These are phyloP conservation scores for Udeniomyces megalosporus DNA, from an alignment of 768 basidiomycete species.

Conservation along the genomic window DNA sequence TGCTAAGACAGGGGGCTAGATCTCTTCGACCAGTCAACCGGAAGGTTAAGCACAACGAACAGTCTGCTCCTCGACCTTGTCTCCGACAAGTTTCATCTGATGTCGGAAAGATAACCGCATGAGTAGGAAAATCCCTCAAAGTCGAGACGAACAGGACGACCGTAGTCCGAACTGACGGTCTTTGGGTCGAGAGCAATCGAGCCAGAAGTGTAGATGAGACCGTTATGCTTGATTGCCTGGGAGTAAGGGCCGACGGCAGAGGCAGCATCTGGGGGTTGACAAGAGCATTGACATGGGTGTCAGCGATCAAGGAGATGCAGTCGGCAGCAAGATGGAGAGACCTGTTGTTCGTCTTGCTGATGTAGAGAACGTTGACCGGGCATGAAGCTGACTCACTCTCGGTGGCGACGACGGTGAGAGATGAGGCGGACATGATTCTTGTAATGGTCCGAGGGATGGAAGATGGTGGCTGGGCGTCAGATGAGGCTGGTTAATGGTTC, in stretches of 20 bases:
- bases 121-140: too few species aligned
- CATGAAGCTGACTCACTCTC: too few species aligned
- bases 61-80: conserved; percentile 7
- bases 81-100: not conserved
- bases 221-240: conserved; percentile 67
- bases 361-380: too few species aligned
- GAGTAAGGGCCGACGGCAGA: conserved; percentile 49
- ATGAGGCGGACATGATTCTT: not conserved
- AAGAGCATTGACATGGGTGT: too few species aligned
- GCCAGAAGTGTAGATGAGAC: conserved; percentile 77
- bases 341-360: too few species aligned
- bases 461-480: too few species aligned
- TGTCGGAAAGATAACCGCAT: not conserved
- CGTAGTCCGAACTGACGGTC: conserved; percentile 48
- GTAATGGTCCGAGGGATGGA: too few species aligned
- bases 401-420: conserved; percentile 13
- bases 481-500: too few species aligned
- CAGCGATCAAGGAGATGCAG: too few species aligned
- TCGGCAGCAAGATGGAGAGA: not conserved
- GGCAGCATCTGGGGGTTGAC: conserved; percentile 30
- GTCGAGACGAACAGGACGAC: too few species aligned
- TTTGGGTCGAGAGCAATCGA: conserved; percentile 67
- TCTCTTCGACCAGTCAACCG: too few species aligned
- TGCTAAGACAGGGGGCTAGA: too few species aligned
- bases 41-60: not conserved